Conservation (phyloP, 495 filamentous ascomycete species). For the Xylaria acuta region DNA sequence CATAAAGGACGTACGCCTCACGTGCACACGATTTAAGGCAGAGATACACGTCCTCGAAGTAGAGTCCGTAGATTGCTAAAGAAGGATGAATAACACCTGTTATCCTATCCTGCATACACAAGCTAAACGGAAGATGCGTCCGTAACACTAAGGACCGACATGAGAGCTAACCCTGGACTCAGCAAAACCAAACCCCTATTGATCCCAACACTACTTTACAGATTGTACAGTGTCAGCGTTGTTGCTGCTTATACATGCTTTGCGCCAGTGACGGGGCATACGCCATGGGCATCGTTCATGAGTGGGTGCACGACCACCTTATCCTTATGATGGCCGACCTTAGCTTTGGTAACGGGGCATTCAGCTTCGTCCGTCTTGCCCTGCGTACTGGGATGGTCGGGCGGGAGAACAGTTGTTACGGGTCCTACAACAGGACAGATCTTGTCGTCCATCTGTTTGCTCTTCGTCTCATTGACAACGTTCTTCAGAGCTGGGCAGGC, state of each 20-base stretch:
- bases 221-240: not conserved
- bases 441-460: conserved; percentile 53
- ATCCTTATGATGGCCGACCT: conserved; percentile 54
- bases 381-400: conserved; percentile 51
- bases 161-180: not conserved
- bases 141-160: not conserved
- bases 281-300: conserved; percentile 41
- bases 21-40: not conserved
- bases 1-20: not conserved
- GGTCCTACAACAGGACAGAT: conserved; percentile 56
- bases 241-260: conserved; percentile 24
- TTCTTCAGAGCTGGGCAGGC: conserved; percentile 50
- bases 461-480: conserved; percentile 51
- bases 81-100: not conserved
- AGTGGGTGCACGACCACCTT: conserved; percentile 49
- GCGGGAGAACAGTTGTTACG: conserved; percentile 53
- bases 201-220: conserved; percentile 6
- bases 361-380: conserved; percentile 49
- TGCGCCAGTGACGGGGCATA: conserved; percentile 52
- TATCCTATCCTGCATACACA: not conserved
- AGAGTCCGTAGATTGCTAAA: not conserved
- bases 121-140: not conserved
- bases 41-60: not conserved
- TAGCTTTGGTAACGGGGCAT: conserved; percentile 59
- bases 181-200: not conserved